These are phyloP conservation scores for Teunomyces kruisii DNA, from an alignment of 805 yeast genomes.

Conservation along the genomic window DNA sequence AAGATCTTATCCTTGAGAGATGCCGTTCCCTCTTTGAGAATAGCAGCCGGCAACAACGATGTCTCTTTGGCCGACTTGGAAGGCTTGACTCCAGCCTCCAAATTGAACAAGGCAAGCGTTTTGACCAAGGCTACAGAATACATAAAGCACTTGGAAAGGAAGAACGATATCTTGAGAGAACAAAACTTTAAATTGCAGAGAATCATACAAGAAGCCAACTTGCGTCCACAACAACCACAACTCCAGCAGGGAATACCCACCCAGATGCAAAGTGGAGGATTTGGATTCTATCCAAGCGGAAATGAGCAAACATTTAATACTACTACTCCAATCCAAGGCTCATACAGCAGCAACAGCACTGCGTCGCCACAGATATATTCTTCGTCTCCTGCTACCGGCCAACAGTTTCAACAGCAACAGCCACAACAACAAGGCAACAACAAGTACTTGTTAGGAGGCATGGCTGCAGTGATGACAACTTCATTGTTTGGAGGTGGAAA, in stretches of 20 bases:
- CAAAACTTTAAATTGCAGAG: constrained; percentile 47
- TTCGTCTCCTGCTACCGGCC: constrained; percentile 7
- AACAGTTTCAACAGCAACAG: constrained; percentile 10
- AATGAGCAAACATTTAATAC: constrained; percentile 18
- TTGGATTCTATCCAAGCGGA: constrained; percentile 21
- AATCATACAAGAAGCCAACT: constrained; percentile 35
- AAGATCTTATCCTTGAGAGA: constrained; percentile 68
- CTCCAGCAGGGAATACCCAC: constrained; percentile 3
- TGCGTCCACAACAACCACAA: constrained; percentile 13
- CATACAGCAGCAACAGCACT: constrained; percentile 12
- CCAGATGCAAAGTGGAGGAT: constrained; percentile 8
- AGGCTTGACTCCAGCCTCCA: constrained; percentile 74
- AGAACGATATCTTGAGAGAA: constrained; percentile 48
- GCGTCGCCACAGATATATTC: constrained; percentile 2
- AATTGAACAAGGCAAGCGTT: constrained; percentile 75
- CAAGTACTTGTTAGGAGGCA: constrained; percentile 59
- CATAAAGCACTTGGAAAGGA: constrained; percentile 67
- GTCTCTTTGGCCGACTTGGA: constrained; percentile 51
- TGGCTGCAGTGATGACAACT: constrained; percentile 64
- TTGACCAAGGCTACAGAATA: constrained; percentile 76
- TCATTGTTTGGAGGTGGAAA: constrained; percentile 53
- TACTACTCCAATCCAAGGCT: constrained; percentile 17
- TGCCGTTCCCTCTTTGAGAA: constrained; percentile 74
- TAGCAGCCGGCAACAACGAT: constrained; percentile 50
- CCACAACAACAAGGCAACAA: constrained; percentile 24